A percentile compares a stretch with the other conserved stretches of the same genome.
Evolutionary conservation across 2,329 filamentous ascomycete species (phyloP).

Genomic region (Paecilomyces formosus): DNA sequence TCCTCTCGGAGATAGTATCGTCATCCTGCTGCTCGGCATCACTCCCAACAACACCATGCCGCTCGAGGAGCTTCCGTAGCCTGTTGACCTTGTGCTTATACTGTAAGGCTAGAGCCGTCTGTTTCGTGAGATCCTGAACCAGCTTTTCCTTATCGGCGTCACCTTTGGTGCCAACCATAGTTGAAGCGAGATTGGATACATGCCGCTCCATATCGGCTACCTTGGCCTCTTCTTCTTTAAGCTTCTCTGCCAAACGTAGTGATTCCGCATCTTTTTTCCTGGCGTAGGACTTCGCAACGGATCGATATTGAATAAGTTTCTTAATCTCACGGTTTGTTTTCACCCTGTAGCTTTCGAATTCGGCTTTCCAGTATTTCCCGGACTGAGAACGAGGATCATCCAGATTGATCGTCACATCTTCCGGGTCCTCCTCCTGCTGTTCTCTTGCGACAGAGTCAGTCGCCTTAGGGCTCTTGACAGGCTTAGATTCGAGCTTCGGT

Average conservation of each 20-base stretch:
- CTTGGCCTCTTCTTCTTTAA: slow-evolving; percentile 44
- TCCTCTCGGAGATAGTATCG: slow-evolving; percentile 9
- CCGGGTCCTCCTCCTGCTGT: slow-evolving; percentile 19
- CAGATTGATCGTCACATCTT: slow-evolving; percentile 47
- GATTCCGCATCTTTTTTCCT: slow-evolving; percentile 52
- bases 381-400: slow-evolving; percentile 50
- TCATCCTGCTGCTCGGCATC: slow-evolving; percentile 17
- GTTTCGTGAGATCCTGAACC: slow-evolving; percentile 34
- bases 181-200: slow-evolving; percentile 34
- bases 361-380: slow-evolving; percentile 55
- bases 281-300: slow-evolving; percentile 52
- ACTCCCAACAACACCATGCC: slow-evolving; percentile 29
- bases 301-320: slow-evolving; percentile 53
- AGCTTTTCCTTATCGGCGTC: slow-evolving; percentile 31
- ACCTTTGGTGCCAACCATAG: slow-evolving; percentile 24
- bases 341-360: slow-evolving; percentile 52
- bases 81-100: slow-evolving; percentile 36
- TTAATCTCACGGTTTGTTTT: slow-evolving; percentile 54
- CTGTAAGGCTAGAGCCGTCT: slow-evolving; percentile 37
- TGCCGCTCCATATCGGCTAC: slow-evolving; percentile 37
- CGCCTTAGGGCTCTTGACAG: slow-evolving; percentile 8
- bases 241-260: slow-evolving; percentile 43
- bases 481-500: slow-evolving; percentile 16
- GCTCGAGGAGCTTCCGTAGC: slow-evolving; percentile 29
- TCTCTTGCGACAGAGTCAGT: slow-evolving; percentile 4